Conservation (phyloP, 2,329 filamentous ascomycete genomes). For the Fusarium lyarnte region DNA sequence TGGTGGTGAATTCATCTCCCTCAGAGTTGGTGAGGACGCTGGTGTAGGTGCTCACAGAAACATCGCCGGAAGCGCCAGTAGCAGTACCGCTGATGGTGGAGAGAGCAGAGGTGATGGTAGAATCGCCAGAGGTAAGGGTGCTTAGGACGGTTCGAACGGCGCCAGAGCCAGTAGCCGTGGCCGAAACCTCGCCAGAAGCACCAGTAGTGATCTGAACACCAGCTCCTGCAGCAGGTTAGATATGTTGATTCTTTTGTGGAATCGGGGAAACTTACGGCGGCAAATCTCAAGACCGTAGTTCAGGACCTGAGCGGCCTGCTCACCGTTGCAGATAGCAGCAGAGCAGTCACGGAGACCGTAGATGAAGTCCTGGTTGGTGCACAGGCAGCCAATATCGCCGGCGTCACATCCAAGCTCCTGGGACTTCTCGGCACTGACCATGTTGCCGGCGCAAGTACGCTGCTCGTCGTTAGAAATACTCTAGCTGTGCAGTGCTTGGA, state of each 20-base stretch:
- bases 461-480: constrained; percentile 43
- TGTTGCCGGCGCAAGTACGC: constrained; percentile 61
- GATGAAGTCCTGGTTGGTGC: constrained; percentile 57
- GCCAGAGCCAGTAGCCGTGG: constrained; percentile 29
- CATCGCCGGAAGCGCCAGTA: constrained; percentile 23
- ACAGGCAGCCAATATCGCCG: constrained; percentile 57
- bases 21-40: constrained; percentile 40
- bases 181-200: constrained; percentile 34
- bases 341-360: constrained; percentile 64
- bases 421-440: constrained; percentile 56
- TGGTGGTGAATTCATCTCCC: constrained; percentile 32
- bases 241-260: background rate
- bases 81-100: constrained; percentile 47
- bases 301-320: constrained; percentile 51
- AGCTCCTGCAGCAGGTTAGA: constrained; percentile 42
- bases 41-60: constrained; percentile 43
- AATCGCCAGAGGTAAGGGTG: constrained; percentile 48
- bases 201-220: constrained; percentile 50
- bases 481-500: background rate
- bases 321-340: constrained; percentile 51
- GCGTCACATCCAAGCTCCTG: constrained; percentile 56
- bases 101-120: constrained; percentile 49
- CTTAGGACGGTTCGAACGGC: constrained; percentile 51
- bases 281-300: constrained; percentile 54
- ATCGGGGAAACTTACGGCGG: constrained; percentile 44